Percentiles rank a stretch among this genome's conserved stretches.
phyloP scores from a whole-genome alignment of 805 yeast genomes.

The Candida endomychidarum region DNA sequence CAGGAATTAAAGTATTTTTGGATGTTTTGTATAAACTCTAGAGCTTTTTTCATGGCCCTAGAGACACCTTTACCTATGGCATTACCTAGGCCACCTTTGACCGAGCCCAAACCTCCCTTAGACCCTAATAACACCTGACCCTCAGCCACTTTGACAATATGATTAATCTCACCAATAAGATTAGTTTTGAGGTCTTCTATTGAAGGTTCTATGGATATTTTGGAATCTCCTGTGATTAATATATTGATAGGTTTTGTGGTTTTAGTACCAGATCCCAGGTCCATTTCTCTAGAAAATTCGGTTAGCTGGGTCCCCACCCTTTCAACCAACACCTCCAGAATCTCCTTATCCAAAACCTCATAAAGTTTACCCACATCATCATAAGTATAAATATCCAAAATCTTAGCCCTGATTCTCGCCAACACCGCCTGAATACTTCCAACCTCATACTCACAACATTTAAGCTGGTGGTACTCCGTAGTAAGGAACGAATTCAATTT shows the following conservation, averaged over 20 bases:
- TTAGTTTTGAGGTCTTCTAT: constrained; percentile 6
- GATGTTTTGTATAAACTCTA: constrained; percentile 28
- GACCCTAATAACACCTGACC: constrained; percentile 4
- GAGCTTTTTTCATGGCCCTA: constrained; percentile 23
- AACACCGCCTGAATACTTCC: constrained; percentile 15
- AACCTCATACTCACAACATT: constrained; percentile 17
- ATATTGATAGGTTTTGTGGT: neutral
- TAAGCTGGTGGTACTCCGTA: constrained; percentile 17
- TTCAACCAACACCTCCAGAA: constrained; percentile 19
- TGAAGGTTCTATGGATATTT: constrained; percentile 9
- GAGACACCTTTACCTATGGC: constrained; percentile 29
- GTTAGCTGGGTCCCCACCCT: too few species aligned
- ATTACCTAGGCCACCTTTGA: neutral
- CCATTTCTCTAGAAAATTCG: too few species aligned
- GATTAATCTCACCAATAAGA: constrained; percentile 6
- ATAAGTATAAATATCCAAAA: constrained; percentile 10
- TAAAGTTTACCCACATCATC: constrained; percentile 20
- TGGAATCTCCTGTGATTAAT: constrained; percentile 1
- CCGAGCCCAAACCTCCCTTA: neutral
- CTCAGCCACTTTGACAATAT: constrained; percentile 3
- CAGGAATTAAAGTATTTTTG: constrained; percentile 47
- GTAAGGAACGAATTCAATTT: constrained; percentile 19
- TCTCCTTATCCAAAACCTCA: constrained; percentile 24
- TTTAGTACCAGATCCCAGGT: too few species aligned
- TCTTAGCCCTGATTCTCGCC: constrained; percentile 12